phyloP scores from a whole-genome alignment of 768 basidiomycete species.

The Russula dissimulans region DNA sequence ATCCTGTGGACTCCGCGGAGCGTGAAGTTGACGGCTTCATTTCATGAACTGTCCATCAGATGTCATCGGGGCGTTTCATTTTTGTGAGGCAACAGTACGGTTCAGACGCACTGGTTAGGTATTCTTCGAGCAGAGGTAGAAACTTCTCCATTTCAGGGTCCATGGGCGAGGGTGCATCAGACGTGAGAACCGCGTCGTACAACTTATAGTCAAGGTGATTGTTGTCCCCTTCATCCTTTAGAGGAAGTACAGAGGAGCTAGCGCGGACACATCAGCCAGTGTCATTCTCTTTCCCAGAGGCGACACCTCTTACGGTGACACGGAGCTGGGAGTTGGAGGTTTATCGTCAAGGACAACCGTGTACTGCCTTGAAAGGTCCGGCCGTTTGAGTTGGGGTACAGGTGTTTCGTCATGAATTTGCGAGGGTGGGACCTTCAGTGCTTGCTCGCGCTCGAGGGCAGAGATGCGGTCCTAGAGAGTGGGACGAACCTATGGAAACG shows the following conservation, averaged over 20 bases:
- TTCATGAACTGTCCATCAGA: slow-evolving; percentile 3
- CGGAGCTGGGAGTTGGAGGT: neutral
- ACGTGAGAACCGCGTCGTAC: slow-evolving; percentile 52
- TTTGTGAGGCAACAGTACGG: neutral
- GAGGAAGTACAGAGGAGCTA: slow-evolving; percentile 49
- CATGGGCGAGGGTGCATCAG: slow-evolving; percentile 9
- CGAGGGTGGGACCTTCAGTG: neutral
- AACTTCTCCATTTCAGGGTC: slow-evolving; percentile 71
- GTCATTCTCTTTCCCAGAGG: neutral
- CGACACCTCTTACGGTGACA: slow-evolving; percentile 24
- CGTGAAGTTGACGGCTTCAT: slow-evolving; percentile 1
- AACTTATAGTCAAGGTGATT: slow-evolving; percentile 43
- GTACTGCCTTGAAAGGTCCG: slow-evolving; percentile 15
- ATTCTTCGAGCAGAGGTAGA: slow-evolving; percentile 66
- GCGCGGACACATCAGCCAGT: neutral
- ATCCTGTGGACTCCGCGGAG: neutral
- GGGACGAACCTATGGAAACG: neutral
- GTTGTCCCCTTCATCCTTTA: slow-evolving; percentile 35
- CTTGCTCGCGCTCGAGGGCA: slow-evolving; percentile 21
- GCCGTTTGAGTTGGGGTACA: slow-evolving; percentile 1
- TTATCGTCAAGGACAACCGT: slow-evolving; percentile 11
- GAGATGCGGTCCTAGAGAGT: slow-evolving; percentile 23
- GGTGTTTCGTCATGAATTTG: neutral
- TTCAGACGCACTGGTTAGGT: slow-evolving; percentile 42
- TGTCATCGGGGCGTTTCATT: neutral